phyloP scores from a whole-genome alignment of 2,329 filamentous ascomycete genomes.

The Sphaerulina populicola region DNA sequence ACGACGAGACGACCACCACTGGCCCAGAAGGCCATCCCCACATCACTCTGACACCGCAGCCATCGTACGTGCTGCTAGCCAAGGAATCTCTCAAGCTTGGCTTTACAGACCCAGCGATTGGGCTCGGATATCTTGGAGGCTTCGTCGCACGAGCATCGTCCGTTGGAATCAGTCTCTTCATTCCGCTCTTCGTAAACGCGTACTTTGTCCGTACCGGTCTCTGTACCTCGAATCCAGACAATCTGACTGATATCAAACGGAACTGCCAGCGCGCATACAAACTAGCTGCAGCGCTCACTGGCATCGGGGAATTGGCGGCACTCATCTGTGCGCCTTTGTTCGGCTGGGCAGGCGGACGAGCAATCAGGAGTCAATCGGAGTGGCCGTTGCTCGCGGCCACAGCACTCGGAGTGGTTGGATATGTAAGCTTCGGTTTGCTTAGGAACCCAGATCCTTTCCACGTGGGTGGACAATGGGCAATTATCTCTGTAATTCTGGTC shows the following conservation, averaged over 20 bases:
- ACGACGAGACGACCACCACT: constrained; percentile 23
- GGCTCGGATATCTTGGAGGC: constrained; percentile 81
- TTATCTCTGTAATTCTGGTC: constrained; percentile 68
- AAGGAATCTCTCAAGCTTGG: constrained; percentile 49
- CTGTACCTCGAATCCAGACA: constrained; percentile 50
- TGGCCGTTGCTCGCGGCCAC: constrained; percentile 66
- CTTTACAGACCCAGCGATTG: constrained; percentile 67
- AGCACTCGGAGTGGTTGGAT: constrained; percentile 66
- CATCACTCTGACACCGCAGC: constrained; percentile 41
- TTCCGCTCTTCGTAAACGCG: constrained; percentile 85
- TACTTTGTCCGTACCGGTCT: constrained; percentile 77
- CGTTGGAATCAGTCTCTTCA: constrained; percentile 89
- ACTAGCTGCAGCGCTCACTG: constrained; percentile 76
- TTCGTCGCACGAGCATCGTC: constrained; percentile 92
- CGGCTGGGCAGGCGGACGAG: constrained; percentile 70
- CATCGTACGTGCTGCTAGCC: constrained; percentile 44
- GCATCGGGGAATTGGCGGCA: constrained; percentile 78
- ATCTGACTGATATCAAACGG: constrained; percentile 60
- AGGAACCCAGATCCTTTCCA: constrained; percentile 63
- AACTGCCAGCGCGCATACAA: constrained; percentile 82
- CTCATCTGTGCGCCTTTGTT: constrained; percentile 79
- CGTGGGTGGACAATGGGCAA: constrained; percentile 47
- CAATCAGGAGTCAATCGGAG: constrained; percentile 48
- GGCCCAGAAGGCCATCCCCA: constrained; percentile 23
- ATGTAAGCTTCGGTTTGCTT: constrained; percentile 66